Evolutionary conservation across 768 basidiomycete species (phyloP).

Genomic region (Lactifluus subvellereus): DNA sequence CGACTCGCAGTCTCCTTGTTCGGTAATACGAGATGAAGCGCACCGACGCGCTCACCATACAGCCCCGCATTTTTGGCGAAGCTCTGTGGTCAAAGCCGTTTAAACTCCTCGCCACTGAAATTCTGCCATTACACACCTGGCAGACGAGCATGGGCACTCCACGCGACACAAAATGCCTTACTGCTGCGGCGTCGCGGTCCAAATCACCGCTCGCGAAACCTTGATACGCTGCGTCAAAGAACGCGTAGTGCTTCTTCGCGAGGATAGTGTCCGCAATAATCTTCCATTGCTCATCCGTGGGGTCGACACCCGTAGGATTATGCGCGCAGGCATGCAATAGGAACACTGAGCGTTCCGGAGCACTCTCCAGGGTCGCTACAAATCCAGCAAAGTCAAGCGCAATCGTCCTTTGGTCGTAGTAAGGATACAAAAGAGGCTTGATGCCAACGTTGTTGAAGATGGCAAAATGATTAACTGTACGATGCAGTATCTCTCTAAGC

Average conservation of each 20-base stretch:
- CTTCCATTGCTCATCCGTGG: slow-evolving; percentile 82
- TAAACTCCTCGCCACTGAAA: background rate
- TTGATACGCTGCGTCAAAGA: slow-evolving; percentile 96
- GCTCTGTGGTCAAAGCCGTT: slow-evolving; percentile 47
- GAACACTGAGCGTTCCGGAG: slow-evolving; percentile 76
- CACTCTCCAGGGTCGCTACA: slow-evolving; percentile 50
- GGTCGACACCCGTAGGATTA: slow-evolving; percentile 96
- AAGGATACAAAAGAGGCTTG: slow-evolving; percentile 82
- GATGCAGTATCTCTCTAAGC: background rate
- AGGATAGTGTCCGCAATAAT: slow-evolving; percentile 67
- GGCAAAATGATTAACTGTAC: slow-evolving; percentile 82
- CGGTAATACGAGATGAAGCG: slow-evolving; percentile 76
- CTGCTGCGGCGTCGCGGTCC: slow-evolving; percentile 87
- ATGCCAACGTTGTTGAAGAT: slow-evolving; percentile 91
- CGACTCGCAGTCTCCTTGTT: slow-evolving; percentile 59
- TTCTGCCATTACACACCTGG: slow-evolving; percentile 49
- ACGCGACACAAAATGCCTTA: slow-evolving; percentile 76
- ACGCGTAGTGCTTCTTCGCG: slow-evolving; percentile 73
- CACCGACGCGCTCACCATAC: slow-evolving; percentile 92
- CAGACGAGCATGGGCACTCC: slow-evolving; percentile 78
- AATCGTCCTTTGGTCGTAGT: slow-evolving; percentile 88
- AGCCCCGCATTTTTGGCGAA: slow-evolving; percentile 97
- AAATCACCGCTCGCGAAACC: slow-evolving; percentile 93
- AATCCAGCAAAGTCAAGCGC: slow-evolving; percentile 77
- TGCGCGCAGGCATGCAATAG: slow-evolving; percentile 93